Evolutionary conservation across 495 filamentous ascomycete genomes (phyloP).

Genomic region (Penicillium coffeae): DNA sequence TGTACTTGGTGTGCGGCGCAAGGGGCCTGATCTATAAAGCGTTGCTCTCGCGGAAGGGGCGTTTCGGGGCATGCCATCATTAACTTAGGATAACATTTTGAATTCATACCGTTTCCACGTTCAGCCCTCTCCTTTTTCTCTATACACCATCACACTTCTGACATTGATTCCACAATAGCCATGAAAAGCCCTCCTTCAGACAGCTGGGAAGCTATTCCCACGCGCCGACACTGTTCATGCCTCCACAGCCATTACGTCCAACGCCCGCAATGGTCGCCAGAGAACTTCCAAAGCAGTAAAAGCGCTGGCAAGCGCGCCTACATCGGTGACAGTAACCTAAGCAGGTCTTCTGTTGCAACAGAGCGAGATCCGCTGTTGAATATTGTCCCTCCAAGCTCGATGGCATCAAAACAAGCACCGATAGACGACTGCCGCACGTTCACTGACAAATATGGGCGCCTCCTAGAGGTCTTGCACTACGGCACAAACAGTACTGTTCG

Average conservation of each 20-base stretch:
- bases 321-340: background rate
- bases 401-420: background rate
- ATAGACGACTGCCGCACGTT: slow-evolving; percentile 9
- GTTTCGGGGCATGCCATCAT: background rate
- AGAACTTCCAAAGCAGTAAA: background rate
- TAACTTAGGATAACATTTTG: background rate
- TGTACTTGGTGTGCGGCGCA: too few species aligned
- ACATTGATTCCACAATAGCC: background rate
- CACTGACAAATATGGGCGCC: slow-evolving; percentile 25
- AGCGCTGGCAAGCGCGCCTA: slow-evolving; percentile 4
- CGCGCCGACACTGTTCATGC: slow-evolving; percentile 9
- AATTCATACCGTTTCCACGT: background rate
- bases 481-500: slow-evolving; percentile 27
- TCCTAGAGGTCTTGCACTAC: slow-evolving; percentile 30
- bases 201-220: slow-evolving; percentile 7
- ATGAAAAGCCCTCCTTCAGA: slow-evolving; percentile 6
- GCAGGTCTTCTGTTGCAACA: slow-evolving; percentile 13
- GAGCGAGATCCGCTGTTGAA: slow-evolving; percentile 12
- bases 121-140: background rate
- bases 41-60: background rate
- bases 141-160: slow-evolving; percentile 1
- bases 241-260: slow-evolving; percentile 15
- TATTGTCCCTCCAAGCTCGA: slow-evolving; percentile 1
- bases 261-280: slow-evolving; percentile 5
- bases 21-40: background rate